Conservation (phyloP, 2,329 filamentous ascomycete genomes). For the Colletotrichum sidae region DNA sequence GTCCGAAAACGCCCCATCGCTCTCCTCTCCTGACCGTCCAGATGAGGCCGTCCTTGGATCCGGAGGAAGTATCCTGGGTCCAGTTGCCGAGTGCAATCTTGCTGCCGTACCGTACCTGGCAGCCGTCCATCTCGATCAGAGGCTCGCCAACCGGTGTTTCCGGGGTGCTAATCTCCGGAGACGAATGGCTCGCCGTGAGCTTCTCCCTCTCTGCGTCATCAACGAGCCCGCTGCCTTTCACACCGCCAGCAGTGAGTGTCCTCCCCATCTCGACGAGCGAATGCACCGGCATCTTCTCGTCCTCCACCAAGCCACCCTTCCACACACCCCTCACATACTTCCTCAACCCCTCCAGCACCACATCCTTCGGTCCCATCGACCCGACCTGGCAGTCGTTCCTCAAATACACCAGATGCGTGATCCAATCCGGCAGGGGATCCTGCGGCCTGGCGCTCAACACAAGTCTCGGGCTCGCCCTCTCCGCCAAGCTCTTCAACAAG, state of each 20-base stretch:
- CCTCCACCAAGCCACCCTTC: conserved; percentile 56
- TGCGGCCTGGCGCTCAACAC: conserved; percentile 85
- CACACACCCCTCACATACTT: conserved; percentile 61
- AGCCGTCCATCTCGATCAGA: conserved; percentile 88
- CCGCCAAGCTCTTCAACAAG: conserved; percentile 76
- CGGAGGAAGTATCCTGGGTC: conserved; percentile 68
- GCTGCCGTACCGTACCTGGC: conserved; percentile 82
- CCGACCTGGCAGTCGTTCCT: conserved; percentile 74
- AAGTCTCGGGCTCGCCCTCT: conserved; percentile 75
- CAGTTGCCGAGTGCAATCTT: conserved; percentile 86
- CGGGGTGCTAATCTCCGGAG: conserved; percentile 9
- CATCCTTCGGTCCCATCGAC: conserved; percentile 72
- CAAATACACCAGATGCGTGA: conserved; percentile 84
- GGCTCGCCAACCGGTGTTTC: conserved; percentile 65
- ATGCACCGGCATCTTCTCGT: conserved; percentile 60
- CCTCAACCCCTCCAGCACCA: conserved; percentile 67
- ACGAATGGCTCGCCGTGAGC: conserved; percentile 16
- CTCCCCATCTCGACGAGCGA: conserved; percentile 63
- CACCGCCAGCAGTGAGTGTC: conserved; percentile 54
- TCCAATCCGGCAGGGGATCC: conserved; percentile 89
- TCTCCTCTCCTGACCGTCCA: conserved; percentile 88
- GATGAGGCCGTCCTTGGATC: conserved; percentile 72
- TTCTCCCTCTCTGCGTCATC: conserved; percentile 41
- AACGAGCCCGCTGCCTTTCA: conserved; percentile 51
- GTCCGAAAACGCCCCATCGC: conserved; percentile 92